These are phyloP conservation scores for Trichoderma hamatum DNA, from an alignment of 2,329 filamentous ascomycete species.

Conservation along the genomic window DNA sequence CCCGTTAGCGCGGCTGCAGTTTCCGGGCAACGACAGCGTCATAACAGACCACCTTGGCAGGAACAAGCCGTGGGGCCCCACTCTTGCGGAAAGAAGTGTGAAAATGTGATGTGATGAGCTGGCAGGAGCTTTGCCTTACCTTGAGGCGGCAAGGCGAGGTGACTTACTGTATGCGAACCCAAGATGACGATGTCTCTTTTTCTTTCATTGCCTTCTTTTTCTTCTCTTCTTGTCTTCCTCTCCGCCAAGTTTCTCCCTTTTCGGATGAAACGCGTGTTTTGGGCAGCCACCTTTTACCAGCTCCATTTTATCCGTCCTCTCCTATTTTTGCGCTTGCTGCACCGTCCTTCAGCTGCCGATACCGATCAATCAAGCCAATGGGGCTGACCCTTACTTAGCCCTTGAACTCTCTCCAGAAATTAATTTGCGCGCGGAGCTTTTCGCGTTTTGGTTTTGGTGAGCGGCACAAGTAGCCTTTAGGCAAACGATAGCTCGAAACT, in stretches of 20 bases:
- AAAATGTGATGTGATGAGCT: conserved; percentile 12
- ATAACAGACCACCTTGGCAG: conserved; percentile 26
- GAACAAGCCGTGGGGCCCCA: conserved; percentile 17
- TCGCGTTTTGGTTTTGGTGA: background rate
- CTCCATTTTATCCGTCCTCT: background rate
- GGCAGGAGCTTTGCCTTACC: conserved; percentile 12
- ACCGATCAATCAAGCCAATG: background rate
- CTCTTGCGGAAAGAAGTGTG: background rate
- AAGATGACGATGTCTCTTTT: conserved; percentile 5
- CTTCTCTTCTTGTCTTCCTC: background rate
- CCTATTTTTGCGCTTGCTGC: background rate
- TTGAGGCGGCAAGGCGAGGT: background rate
- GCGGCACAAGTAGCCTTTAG: background rate
- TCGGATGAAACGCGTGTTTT: background rate
- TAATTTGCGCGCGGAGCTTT: background rate
- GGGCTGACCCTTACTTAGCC: background rate
- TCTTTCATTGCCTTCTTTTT: background rate
- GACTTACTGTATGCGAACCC: background rate
- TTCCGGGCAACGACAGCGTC: conserved; percentile 26
- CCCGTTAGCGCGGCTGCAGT: conserved; percentile 21
- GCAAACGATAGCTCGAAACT: background rate
- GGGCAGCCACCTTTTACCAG: background rate
- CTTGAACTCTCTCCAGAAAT: background rate
- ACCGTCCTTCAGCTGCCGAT: background rate
- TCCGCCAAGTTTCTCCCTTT: background rate